phyloP scores from a whole-genome alignment of 2,329 filamentous ascomycete species.

The Claviceps spartinae region DNA sequence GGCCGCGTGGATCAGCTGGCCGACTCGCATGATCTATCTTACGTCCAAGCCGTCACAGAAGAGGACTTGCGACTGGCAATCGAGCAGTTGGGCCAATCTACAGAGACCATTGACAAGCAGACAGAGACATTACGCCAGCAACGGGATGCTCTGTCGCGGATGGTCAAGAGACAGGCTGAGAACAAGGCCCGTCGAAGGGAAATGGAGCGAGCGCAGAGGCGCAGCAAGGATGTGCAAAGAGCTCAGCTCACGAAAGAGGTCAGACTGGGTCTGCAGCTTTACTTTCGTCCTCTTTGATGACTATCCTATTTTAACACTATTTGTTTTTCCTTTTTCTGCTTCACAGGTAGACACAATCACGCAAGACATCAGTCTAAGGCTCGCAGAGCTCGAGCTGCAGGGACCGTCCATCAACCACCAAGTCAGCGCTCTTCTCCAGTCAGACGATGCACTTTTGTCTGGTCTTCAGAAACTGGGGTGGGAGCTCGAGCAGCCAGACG shows the following conservation, averaged over 20 bases:
- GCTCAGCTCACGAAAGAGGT: constrained; percentile 30
- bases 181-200: constrained; percentile 16
- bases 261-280: constrained; percentile 6
- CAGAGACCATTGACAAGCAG: constrained; percentile 49
- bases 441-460: constrained; percentile 51
- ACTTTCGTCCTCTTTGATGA: background rate
- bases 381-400: constrained; percentile 38
- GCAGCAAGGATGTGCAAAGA: constrained; percentile 23
- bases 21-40: constrained; percentile 30
- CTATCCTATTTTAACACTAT: background rate
- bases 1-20: constrained; percentile 34
- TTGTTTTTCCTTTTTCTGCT: background rate
- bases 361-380: constrained; percentile 30
- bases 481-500: constrained; percentile 40
- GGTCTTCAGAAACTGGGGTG: constrained; percentile 53
- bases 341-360: constrained; percentile 34
- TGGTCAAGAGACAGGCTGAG: constrained; percentile 29
- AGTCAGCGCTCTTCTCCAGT: constrained; percentile 36
- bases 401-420: constrained; percentile 32
- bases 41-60: constrained; percentile 40
- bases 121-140: constrained; percentile 48
- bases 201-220: constrained; percentile 15
- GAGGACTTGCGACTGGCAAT: constrained; percentile 48
- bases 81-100: constrained; percentile 49
- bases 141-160: constrained; percentile 41